Evolutionary conservation across 2,329 filamentous ascomycete species (phyloP).

Genomic region (Byssochlamys sp.): DNA sequence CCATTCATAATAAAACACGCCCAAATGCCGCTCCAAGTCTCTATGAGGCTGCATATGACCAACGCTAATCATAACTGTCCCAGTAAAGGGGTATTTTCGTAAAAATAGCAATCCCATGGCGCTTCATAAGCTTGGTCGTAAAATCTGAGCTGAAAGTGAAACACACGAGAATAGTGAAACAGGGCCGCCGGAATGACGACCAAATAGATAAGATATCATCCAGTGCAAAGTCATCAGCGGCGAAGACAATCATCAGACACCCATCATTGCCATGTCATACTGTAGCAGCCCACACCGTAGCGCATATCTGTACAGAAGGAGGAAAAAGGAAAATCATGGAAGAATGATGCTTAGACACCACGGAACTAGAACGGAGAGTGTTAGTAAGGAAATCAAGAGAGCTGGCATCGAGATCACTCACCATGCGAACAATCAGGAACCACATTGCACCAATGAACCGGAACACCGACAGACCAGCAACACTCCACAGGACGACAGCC

Average conservation of each 20-base stretch:
- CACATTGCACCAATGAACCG: conserved; percentile 80
- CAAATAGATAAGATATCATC: background rate
- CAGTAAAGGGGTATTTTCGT: background rate
- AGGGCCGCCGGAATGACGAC: background rate
- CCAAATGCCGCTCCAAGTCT: background rate
- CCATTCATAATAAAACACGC: background rate
- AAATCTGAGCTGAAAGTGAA: background rate
- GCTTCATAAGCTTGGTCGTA: background rate
- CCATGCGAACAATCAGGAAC: conserved; percentile 84
- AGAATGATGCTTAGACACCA: conserved; percentile 31
- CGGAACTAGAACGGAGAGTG: conserved; percentile 39
- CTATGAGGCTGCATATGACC: background rate
- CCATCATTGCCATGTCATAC: background rate
- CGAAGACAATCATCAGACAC: background rate
- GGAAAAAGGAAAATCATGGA: background rate
- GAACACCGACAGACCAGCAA: conserved; percentile 72
- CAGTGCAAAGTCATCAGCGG: background rate
- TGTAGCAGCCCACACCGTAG: background rate
- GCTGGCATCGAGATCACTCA: conserved; percentile 43
- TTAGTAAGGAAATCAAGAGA: conserved; percentile 4
- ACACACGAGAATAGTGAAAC: background rate
- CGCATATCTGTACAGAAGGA: background rate
- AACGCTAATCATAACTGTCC: background rate
- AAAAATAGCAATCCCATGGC: background rate
- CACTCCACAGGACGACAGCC: conserved; percentile 77